Evolutionary conservation across 1,284 basidiomycete genomes (phyloP).

Genomic region (Sporisorium sorghi): DNA sequence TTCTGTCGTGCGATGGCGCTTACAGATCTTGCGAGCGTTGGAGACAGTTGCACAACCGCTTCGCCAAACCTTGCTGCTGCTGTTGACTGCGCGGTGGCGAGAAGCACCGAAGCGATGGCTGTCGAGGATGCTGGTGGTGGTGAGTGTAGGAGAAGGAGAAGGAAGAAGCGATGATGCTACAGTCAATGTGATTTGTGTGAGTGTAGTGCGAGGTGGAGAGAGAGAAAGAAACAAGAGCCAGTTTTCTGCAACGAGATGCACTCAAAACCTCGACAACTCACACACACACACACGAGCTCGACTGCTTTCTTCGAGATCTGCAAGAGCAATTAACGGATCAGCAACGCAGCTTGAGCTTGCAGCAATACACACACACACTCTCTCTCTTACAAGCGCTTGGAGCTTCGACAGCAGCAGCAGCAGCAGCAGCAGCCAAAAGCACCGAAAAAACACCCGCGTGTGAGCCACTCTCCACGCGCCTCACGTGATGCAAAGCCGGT

Average conservation of each 20-base stretch:
- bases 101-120: not conserved
- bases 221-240: not conserved
- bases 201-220: slow-evolving; percentile 9
- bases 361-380: slow-evolving; percentile 10
- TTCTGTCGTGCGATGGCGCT: not conserved
- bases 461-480: slow-evolving; percentile 29
- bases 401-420: not conserved
- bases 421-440: not conserved
- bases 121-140: slow-evolving; percentile 6
- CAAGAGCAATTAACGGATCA: slow-evolving; percentile 30
- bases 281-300: slow-evolving; percentile 6
- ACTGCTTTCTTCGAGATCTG: slow-evolving; percentile 30
- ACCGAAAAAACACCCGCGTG: slow-evolving; percentile 33
- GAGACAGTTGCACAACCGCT: not conserved
- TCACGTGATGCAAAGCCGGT: slow-evolving; percentile 34
- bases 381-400: slow-evolving; percentile 3
- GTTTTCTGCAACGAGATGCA: slow-evolving; percentile 9
- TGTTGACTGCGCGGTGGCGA: slow-evolving; percentile 12
- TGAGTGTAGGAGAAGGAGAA: slow-evolving; percentile 16
- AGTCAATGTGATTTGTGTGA: not conserved
- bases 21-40: not conserved
- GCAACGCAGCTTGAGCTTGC: slow-evolving; percentile 27
- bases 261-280: slow-evolving; percentile 1
- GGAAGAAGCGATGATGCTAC: slow-evolving; percentile 6
- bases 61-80: slow-evolving; percentile 1